Evolutionary conservation across 306 rosid species (phyloP), one percentile per base, ranked within the genome.

Genomic region (Psophocarpus tetragonolobus): DNA sequence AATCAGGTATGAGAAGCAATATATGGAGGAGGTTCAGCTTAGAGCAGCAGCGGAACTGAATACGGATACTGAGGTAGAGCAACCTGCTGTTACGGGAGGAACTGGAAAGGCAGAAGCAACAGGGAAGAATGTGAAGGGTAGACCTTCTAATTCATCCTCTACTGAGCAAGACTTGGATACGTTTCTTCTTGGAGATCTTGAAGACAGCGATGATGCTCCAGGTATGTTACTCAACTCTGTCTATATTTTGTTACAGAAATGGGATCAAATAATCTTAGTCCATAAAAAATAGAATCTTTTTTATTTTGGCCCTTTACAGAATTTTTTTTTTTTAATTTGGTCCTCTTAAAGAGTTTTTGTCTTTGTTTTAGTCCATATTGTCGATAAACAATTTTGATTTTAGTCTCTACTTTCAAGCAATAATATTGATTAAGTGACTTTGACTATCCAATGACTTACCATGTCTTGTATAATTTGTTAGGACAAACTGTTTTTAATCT

Each of bases 131-230:
- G 58, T 73, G 71, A 87, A 82, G 75, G 73, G 83, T 85, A 80
- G 44, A 81, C 79, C 93, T 77, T 88, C 97, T 15, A 88, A 86
- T 44, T 69, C 93, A 82, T 89, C 95, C 35, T 84, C 93, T 18
- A 82, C 87, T 66, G 98, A 92, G 81, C 97, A 92, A 82, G 98
- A 94, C 80, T 73, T 92, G 85, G 97, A 94, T 78, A 81, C 91
- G 18, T 94, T 94, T 81, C 97, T 94, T 73, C 91, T 94, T 82
- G 98, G 97, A 71, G 98, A 94, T 88, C 94, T 90, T 82, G 98
- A 94, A 85, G 98, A 90, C 82, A 90, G 97, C 53, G 98, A 94
- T 76, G 97, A 89, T 30, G 96, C 82, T 69, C 87, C 86, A 80
- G 98, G 98, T 94, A 83, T 71, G 42, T 84, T 74, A 42, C 66